Evolutionary conservation across 2,329 filamentous ascomycete species (phyloP), one percentile per base, ranked within the genome.

Genomic region (Pseudogymnoascus sp.): DNA sequence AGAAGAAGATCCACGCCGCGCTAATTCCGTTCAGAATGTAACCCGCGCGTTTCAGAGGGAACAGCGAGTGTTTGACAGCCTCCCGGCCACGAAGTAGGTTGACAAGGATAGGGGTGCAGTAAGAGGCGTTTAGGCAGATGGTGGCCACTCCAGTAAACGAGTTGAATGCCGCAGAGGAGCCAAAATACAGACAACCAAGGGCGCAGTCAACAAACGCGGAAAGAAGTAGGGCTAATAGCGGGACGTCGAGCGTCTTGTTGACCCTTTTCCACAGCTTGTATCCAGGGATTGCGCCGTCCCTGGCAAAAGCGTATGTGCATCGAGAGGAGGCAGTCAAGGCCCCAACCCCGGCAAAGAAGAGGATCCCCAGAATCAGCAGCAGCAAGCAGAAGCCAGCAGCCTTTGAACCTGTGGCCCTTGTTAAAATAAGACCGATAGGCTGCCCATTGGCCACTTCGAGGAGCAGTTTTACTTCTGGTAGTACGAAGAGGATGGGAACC

Each of bases 61-160:
- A 93, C 0, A 82, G 80, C 0, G 87, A 89, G 68, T 86, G 75
- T 61, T 79, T 78, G n/a, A 92, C 83, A 37, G 84, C 81, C 61
- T 82, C 79, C n/a, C 90, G 82, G 8, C 86, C 81, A 14, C 87
- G 83, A 1, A 91, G 68, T 2, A 93, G 76, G 10, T 82, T 88
- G 64, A 93, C 86, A 10, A 91, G 75, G 62, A 93, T 90, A 0
- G 90, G 90, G 14, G 91, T 80, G 13, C 86, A 88, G 73, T 93
- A 93, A 0, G 87, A 90, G 3, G 86, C 85, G 0, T 85, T 88
- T 0, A 93, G 81, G 67, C 88, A 91, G 72, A 93, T 91, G 4
- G 89, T 92, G 1, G 89, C 89, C 0, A 91, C 88, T 29, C 89
- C 88, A 0, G 89, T 92, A 74, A 93, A 92, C 8, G 85, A 87